Conservation (phyloP, 164 flowering plant species). For the Aristolochia contorta region DNA sequence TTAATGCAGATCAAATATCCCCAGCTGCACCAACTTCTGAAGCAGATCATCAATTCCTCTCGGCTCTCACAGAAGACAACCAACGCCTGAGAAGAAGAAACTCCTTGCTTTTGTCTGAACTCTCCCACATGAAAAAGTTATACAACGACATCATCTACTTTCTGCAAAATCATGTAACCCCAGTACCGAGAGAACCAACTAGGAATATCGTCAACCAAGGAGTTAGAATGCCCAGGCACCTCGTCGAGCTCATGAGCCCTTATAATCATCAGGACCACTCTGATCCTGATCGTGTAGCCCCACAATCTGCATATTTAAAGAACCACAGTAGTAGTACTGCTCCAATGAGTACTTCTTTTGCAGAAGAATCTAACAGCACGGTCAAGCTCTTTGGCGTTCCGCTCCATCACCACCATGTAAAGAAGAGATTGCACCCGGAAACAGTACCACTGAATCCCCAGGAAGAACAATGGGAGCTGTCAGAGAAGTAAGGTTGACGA, state of each 20-base stretch:
- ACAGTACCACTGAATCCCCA: background rate
- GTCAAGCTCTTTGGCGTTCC: conserved; percentile 52
- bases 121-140: conserved; percentile 51
- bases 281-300: background rate
- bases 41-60: conserved; percentile 13
- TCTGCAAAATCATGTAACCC: conserved; percentile 46
- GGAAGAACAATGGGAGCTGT: background rate
- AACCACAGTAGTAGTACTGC: too few species aligned
- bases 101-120: conserved; percentile 49
- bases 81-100: conserved; percentile 34
- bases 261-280: conserved; percentile 10
- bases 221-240: conserved; percentile 7
- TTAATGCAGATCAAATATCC: too few species aligned
- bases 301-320: background rate
- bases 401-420: conserved; percentile 24
- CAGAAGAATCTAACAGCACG: conserved; percentile 15
- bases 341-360: conserved; percentile 3
- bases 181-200: conserved; percentile 15
- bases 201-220: background rate
- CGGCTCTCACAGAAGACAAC: conserved; percentile 39
- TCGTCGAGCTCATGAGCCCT: conserved; percentile 17
- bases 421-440: conserved; percentile 36
- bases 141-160: conserved; percentile 61
- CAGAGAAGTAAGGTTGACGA: too few species aligned
- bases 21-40: background rate